Base-by-base conservation (phyloP, 768 basidiomycete genomes). In the Leccinum boreale region DNA sequence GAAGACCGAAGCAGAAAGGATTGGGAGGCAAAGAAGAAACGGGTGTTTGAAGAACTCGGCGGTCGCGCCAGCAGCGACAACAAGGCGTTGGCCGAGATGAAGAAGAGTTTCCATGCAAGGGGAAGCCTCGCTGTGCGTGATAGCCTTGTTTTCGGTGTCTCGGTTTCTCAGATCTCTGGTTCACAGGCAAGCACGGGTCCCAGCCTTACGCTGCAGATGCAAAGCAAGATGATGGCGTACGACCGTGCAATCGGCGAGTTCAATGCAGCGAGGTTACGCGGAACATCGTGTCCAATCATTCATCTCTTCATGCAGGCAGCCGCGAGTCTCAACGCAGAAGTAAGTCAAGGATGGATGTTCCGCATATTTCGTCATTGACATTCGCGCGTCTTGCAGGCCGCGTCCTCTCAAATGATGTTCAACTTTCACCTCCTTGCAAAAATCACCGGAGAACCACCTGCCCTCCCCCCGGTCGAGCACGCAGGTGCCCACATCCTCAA, bases 211-310 rank as follows among this genome's bases (percentile, higher is more conserved):
- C 71, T 90, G 42, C 89, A 92, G 67, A 90, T 90, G 87, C 94
- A 95, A 72, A 85, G 82, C 73, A 92, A 91, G 74, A 94, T 98
- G 94, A 92, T 98, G 89, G 87, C 85, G 12, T 99, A 98, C 70
- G 91, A 95, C 76, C 84, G 85, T 50, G 86, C 90, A 29, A 78
- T 98, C 45, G 77, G 82, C 7, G 85, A 91, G 23, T 76, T 98
- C 51, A 94, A 97, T 75, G 73, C 78, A 39, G 83, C 90, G 1
- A 78, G 94, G 45, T 75, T 87, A 17, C 82, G 86, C 3, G 87
- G 84, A 17, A 85, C 79, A 6, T 91, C 87, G 2, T 93, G 81
- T 70, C 90, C 91, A 6, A 79, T 94, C 58, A 74, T 93, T 8
- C 88, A 92, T 63, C 75, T 85, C 1, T 78, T 92, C 45, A 81